phyloP scores from a whole-genome alignment of 225 moss, liverwort and hornwort species.

The Marchantia paleacea region DNA sequence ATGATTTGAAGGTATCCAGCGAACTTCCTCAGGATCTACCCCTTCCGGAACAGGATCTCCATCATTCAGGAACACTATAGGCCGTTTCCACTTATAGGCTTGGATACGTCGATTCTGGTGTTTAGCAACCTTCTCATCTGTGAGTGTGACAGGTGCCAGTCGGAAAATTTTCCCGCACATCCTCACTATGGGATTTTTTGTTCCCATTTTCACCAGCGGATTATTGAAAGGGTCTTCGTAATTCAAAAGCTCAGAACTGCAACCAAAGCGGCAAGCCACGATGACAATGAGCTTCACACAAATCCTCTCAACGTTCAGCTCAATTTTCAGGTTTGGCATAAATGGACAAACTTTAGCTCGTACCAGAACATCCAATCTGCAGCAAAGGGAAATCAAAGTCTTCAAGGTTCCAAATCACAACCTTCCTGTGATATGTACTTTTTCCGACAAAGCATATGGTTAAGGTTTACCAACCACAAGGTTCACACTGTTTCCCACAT shows the following conservation, averaged over 20 bases:
- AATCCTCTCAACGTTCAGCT: too few species aligned
- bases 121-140: conserved; percentile 72
- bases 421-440: too few species aligned
- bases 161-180: conserved; percentile 95
- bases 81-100: conserved; percentile 95
- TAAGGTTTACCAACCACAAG: too few species aligned
- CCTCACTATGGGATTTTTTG: conserved; percentile 70
- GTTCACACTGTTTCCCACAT: too few species aligned
- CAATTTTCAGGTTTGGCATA: neutral
- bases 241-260: conserved; percentile 63
- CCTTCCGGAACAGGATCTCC: conserved; percentile 94
- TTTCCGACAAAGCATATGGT: too few species aligned
- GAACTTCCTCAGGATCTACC: conserved; percentile 92
- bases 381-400: too few species aligned
- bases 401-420: too few species aligned
- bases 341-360: too few species aligned
- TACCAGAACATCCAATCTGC: too few species aligned
- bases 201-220: conserved; percentile 66
- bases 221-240: conserved; percentile 96
- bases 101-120: conserved; percentile 92
- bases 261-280: conserved; percentile 5
- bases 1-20: conserved; percentile 98
- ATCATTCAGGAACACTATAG: conserved; percentile 81
- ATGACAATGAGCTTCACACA: neutral
- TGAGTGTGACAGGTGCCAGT: conserved; percentile 77